phyloP scores from a whole-genome alignment of 2,329 filamentous ascomycete species.

The Colletotrichum coccodes region DNA sequence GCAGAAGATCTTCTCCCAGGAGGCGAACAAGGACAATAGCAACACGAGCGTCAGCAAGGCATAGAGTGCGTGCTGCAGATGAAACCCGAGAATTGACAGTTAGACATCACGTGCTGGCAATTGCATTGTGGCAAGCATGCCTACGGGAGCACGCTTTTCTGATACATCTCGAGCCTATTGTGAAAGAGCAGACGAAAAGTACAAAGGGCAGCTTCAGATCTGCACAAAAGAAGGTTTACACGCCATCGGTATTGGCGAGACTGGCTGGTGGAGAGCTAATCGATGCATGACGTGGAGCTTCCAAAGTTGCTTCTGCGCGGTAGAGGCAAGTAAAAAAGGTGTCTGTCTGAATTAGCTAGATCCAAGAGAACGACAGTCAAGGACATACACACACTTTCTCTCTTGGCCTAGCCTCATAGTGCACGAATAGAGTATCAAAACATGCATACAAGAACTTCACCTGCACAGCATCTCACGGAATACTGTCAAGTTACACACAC shows the following conservation, averaged over 20 bases:
- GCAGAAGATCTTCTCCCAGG: conserved; percentile 74
- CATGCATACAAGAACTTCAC: background rate
- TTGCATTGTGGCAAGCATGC: background rate
- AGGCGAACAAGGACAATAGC: conserved; percentile 48
- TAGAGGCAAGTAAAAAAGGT: background rate
- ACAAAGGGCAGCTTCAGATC: no score
- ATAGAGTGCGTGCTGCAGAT: conserved; percentile 27
- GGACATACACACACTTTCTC: no score
- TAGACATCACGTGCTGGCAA: background rate
- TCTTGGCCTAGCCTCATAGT: no score
- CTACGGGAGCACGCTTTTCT: background rate
- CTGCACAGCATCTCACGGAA: background rate
- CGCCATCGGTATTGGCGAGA: no score
- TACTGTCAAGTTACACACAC: background rate
- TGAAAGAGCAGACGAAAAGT: background rate
- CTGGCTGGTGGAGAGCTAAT: background rate
- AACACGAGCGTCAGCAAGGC: conserved; percentile 41
- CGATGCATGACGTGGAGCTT: background rate
- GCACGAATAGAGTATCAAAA: background rate
- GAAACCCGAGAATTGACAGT: background rate
- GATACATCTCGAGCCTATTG: background rate
- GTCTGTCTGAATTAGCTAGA: background rate
- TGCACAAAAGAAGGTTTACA: background rate
- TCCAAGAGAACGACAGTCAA: no score
- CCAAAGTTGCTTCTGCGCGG: background rate